Conservation (phyloP, 192 early-diverging fungal genomes). For the Dissophora ornata region DNA sequence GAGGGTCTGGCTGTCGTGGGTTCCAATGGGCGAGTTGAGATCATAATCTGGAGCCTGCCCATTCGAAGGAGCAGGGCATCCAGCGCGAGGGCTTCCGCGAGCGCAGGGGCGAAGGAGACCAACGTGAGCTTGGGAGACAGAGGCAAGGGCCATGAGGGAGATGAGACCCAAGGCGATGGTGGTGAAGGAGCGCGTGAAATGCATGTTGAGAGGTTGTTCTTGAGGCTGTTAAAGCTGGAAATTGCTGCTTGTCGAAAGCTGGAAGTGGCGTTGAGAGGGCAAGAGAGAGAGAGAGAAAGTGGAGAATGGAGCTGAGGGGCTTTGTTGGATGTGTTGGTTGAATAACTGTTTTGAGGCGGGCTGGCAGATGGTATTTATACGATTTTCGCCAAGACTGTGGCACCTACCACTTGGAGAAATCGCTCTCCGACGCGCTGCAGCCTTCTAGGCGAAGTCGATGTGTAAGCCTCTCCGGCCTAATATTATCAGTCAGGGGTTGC, state of each 20-base stretch:
- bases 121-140: conserved; percentile 14
- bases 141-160: neutral
- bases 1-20: conserved; percentile 10
- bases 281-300: neutral
- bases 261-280: neutral
- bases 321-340: too few relatives aligned
- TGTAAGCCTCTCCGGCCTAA: too few relatives aligned
- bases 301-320: too few relatives aligned
- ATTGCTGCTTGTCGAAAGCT: too few relatives aligned
- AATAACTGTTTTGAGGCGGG: too few relatives aligned
- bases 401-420: neutral
- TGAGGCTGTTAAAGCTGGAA: conserved; percentile 8
- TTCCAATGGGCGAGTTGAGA: conserved; percentile 57
- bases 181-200: conserved; percentile 10
- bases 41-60: conserved; percentile 60
- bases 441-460: too few relatives aligned
- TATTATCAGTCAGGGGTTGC: too few relatives aligned
- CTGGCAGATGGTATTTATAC: too few relatives aligned
- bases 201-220: neutral
- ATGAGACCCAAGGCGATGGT: conserved; percentile 6
- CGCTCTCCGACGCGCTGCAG: too few relatives aligned
- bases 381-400: too few relatives aligned
- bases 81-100: conserved; percentile 45
- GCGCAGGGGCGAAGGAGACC: conserved; percentile 56
- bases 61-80: conserved; percentile 58